Conservation (phyloP, 306 rosid genomes). For the Sindora glabra region DNA sequence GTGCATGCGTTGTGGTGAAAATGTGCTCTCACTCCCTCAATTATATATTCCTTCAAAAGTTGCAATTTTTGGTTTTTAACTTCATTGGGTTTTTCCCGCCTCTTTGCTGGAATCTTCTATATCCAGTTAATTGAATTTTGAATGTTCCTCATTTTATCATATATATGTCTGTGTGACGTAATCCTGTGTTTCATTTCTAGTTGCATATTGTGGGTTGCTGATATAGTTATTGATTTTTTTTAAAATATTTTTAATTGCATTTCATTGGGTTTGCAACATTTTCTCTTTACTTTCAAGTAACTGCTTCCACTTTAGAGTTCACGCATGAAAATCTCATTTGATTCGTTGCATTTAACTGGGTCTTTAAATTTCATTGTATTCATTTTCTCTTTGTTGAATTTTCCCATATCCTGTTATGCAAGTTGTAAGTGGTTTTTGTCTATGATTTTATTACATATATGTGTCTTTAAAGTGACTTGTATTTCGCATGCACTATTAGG, state of each 20-base stretch:
- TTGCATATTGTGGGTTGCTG: too few relatives aligned
- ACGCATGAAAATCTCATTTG: too few relatives aligned
- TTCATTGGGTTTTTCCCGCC: not conserved
- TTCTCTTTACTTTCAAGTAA: not conserved
- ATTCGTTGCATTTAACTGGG: too few relatives aligned
- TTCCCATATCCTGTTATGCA: too few relatives aligned
- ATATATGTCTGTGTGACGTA: not conserved
- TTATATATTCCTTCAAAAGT: not conserved
- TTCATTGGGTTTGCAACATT: not conserved
- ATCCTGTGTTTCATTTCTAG: too few relatives aligned
- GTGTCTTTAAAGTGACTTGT: too few relatives aligned
- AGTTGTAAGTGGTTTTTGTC: too few relatives aligned
- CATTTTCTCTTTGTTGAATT: too few relatives aligned
- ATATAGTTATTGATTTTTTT: not conserved
- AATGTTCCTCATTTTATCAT: not conserved
- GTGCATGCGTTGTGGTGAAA: conserved; percentile 86
- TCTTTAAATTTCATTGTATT: too few relatives aligned
- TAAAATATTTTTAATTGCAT: not conserved
- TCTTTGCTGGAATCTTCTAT: not conserved
- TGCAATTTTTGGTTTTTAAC: not conserved
- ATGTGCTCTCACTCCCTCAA: conserved; percentile 37
- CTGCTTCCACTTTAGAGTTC: not conserved
- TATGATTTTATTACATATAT: too few relatives aligned
- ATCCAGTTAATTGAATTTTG: not conserved
- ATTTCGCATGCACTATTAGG: too few relatives aligned